A percentile compares a stretch with the other conserved stretches of the same genome.
Conservation (phyloP, 1,284 basidiomycete genomes). For the Papiliotrema laurentii region DNA sequence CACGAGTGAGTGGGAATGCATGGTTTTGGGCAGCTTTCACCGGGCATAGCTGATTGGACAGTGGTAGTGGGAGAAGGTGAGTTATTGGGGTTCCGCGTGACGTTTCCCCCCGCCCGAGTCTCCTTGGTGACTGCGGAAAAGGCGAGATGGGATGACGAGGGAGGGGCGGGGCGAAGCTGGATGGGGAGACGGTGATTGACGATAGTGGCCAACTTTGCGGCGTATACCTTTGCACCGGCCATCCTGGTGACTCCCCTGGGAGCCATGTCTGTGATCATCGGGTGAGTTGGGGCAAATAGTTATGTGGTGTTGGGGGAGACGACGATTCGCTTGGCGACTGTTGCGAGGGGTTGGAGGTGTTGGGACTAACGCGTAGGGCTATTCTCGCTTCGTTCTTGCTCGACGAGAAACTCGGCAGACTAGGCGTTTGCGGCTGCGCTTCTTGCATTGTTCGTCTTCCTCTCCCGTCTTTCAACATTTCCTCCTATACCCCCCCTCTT, state of each 20-base stretch:
- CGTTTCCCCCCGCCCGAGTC: too few species aligned
- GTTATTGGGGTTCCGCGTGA: background rate
- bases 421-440: conserved; percentile 88
- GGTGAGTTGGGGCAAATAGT: conserved; percentile 35
- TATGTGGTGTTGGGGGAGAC: too few species aligned
- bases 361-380: conserved; percentile 59
- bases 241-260: conserved; percentile 95
- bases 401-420: conserved; percentile 87
- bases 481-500: background rate
- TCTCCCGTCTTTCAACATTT: background rate
- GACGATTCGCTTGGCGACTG: too few species aligned
- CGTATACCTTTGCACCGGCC: conserved; percentile 96
- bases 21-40: background rate
- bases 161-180: background rate
- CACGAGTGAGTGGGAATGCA: conserved; percentile 61
- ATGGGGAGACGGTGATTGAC: background rate
- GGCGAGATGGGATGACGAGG: too few species aligned
- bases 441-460: conserved; percentile 62
- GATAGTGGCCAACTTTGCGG: conserved; percentile 94
- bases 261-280: conserved; percentile 94
- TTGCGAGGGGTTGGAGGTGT: background rate
- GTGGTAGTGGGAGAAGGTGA: conserved; percentile 86
- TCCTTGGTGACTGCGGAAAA: too few species aligned
- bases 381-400: conserved; percentile 89
- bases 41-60: conserved; percentile 4